Evolutionary conservation across 2,329 filamentous ascomycete species (phyloP).

Genomic region (Colletotrichum sp.): DNA sequence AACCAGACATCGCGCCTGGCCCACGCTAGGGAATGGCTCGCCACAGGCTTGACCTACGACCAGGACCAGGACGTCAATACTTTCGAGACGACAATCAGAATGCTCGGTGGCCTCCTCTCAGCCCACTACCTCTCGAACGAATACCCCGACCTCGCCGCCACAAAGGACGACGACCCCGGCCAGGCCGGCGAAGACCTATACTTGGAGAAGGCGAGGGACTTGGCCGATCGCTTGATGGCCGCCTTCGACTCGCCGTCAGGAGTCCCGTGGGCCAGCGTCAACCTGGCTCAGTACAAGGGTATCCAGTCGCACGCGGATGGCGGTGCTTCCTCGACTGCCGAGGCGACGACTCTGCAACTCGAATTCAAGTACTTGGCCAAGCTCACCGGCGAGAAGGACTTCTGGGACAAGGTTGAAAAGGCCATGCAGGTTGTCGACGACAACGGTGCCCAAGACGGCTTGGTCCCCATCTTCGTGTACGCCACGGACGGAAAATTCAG

Average conservation of each 20-base stretch:
- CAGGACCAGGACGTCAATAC: slow-evolving; percentile 96
- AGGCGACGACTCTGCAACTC: slow-evolving; percentile 89
- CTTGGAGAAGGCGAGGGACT: slow-evolving; percentile 91
- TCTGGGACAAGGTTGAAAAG: slow-evolving; percentile 91
- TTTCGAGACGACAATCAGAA: slow-evolving; percentile 97
- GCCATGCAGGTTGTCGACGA: slow-evolving; percentile 91
- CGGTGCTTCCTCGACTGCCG: slow-evolving; percentile 91
- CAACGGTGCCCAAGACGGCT: slow-evolving; percentile 78
- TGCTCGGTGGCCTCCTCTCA: slow-evolving; percentile 91
- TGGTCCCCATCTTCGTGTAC: slow-evolving; percentile 91
- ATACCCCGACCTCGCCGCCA: slow-evolving; percentile 79
- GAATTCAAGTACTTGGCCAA: slow-evolving; percentile 98
- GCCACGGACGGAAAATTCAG: slow-evolving; percentile 80
- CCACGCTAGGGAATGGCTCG: slow-evolving; percentile 88
- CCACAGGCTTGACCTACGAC: slow-evolving; percentile 80
- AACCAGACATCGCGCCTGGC: slow-evolving; percentile 87
- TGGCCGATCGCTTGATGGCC: slow-evolving; percentile 84
- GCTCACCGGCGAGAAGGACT: slow-evolving; percentile 88
- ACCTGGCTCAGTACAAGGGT: slow-evolving; percentile 78
- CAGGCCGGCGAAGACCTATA: slow-evolving; percentile 87
- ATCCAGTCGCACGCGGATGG: slow-evolving; percentile 83
- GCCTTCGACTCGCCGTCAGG: slow-evolving; percentile 90
- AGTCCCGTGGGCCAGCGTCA: slow-evolving; percentile 89
- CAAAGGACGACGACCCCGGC: slow-evolving; percentile 74
- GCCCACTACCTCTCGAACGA: slow-evolving; percentile 93